phyloP scores from a whole-genome alignment of 1,284 basidiomycete genomes.

The Farysia itapuensis region DNA sequence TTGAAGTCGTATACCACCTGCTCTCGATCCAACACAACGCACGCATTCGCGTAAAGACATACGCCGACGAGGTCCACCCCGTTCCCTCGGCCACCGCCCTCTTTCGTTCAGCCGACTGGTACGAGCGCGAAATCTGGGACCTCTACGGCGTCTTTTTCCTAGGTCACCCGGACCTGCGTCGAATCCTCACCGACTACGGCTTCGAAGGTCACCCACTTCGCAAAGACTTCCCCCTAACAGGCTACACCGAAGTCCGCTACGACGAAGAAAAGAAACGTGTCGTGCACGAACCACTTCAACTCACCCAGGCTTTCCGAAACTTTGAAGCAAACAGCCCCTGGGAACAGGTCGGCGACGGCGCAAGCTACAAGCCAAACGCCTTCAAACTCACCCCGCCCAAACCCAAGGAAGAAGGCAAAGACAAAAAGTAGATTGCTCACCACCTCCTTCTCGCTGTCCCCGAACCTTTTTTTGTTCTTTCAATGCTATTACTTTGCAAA shows the following conservation, averaged over 20 bases:
- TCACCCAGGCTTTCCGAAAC: constrained; percentile 98
- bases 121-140: constrained; percentile 98
- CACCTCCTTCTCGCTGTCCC: too few species aligned
- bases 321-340: constrained; percentile 80
- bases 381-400: constrained; percentile 62
- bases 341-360: constrained; percentile 92
- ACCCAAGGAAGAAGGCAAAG: constrained; percentile 60
- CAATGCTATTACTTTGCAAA: too few species aligned
- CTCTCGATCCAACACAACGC: constrained; percentile 73
- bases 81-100: constrained; percentile 81
- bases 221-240: constrained; percentile 97
- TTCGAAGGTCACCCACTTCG: constrained; percentile 97
- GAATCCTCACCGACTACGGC: constrained; percentile 97
- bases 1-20: constrained; percentile 96
- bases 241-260: constrained; percentile 95
- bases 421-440: constrained; percentile 57
- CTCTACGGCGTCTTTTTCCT: constrained; percentile 96
- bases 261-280: constrained; percentile 98
- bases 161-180: constrained; percentile 91
- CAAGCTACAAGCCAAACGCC: constrained; percentile 66
- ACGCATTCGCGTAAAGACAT: constrained; percentile 95
- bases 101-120: constrained; percentile 95
- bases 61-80: constrained; percentile 90
- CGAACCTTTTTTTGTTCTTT: too few species aligned
- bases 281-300: constrained; percentile 94